Base-by-base conservation (phyloP, 2,329 filamentous ascomycete species). In the Botryotinia convoluta region DNA sequence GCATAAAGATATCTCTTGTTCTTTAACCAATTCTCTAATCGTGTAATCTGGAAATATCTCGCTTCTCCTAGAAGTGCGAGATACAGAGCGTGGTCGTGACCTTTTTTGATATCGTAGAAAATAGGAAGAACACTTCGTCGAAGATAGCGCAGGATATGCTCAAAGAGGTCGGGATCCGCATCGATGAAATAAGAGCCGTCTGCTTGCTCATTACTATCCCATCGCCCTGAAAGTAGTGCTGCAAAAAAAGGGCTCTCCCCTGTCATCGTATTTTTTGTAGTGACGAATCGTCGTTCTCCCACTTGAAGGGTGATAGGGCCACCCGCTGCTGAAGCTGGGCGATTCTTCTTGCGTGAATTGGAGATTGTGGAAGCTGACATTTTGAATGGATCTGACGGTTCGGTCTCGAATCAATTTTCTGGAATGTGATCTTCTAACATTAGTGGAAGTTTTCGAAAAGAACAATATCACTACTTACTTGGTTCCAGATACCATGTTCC, bases 161-260 rank as follows among this genome's bases (percentile, higher is more conserved):
- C 72, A 73, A 85, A 85, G 3, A 82, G 42, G 0, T 77, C 74
- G 0, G 80, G 77, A 61, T 84, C 81, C 0, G 81, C 77, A 72
- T 85, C 83, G 32, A 85, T 71, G 76, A 84, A 84, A 75, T 81
- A 81, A 0, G 79, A 79, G 0, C 80, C 81, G 35, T 83, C 80
- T 10, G 71, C 48, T 62, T 79, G 74, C 39, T 62, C 69, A 22
- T 79, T 75, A n/a, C 79, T 75, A 51, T 75, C 54, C 76, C 77
- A 80, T 12, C 76, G 67, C 1, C 72, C 74, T 0, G 79, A 79
- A 8, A 82, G 71, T 4, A 78, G 73, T 42, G 48, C 35, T 1
- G 39, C 37, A 29, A 72, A 72, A 29, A 67, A 72, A 16, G 2
- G 14, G 20, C 70, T 72, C 12, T 72, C 62, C 0, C 18, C 22